Conservation (phyloP, 257 asterid species). For the Solanum boliviense region DNA sequence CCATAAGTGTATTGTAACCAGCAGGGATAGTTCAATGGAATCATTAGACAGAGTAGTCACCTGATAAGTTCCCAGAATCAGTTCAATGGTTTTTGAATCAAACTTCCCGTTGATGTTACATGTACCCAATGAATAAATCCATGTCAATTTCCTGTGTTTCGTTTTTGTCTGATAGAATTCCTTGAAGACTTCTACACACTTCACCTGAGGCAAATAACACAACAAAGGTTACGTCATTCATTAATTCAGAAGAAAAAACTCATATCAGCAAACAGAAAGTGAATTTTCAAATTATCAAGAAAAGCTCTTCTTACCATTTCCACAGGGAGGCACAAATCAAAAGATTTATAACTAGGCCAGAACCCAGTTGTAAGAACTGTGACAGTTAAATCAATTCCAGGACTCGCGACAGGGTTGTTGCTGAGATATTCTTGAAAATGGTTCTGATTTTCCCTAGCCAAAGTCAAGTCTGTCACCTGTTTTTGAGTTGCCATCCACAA, state of each 20-base stretch:
- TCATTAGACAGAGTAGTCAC: slow-evolving; percentile 2
- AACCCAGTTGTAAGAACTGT: slow-evolving; percentile 46
- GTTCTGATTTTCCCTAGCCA: slow-evolving; percentile 37
- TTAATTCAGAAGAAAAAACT: not conserved
- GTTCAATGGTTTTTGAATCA: slow-evolving; percentile 31
- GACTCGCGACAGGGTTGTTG: slow-evolving; percentile 11
- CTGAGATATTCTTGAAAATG: slow-evolving; percentile 29
- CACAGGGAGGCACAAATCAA: slow-evolving; percentile 38
- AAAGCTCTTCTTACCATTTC: slow-evolving; percentile 29
- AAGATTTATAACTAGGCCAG: slow-evolving; percentile 56
- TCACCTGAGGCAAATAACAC: slow-evolving; percentile 24
- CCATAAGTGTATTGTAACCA: not conserved
- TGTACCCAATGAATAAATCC: slow-evolving; percentile 48
- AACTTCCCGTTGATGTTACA: slow-evolving; percentile 40
- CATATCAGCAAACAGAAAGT: not conserved
- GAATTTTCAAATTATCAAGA: not conserved
- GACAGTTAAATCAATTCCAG: slow-evolving; percentile 40
- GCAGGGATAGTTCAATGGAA: not conserved
- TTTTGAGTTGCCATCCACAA: not conserved
- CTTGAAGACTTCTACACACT: slow-evolving; percentile 43
- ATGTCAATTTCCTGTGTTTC: slow-evolving; percentile 38
- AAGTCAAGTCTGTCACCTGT: slow-evolving; percentile 44
- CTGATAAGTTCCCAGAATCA: slow-evolving; percentile 44
- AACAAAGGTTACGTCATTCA: not conserved
- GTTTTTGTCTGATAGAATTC: slow-evolving; percentile 32